Conservation (phyloP, 2,329 filamentous ascomycete genomes). For the Penicillium sp. region DNA sequence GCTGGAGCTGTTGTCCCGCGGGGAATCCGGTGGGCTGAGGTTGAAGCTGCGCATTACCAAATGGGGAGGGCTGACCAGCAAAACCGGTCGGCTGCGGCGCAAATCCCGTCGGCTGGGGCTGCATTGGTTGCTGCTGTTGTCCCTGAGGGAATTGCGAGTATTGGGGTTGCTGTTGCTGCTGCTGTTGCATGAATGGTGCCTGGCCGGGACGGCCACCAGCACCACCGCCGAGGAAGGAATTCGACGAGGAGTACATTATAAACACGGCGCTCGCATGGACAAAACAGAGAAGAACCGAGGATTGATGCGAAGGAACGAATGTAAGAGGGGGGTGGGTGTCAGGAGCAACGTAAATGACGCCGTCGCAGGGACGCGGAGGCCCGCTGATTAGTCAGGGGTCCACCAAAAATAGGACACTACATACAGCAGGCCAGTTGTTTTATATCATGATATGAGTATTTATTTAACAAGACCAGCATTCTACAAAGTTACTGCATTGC, state of each 20-base stretch:
- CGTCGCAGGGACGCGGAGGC: conserved; percentile 33
- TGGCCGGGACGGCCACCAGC: conserved; percentile 74
- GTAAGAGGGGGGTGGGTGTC: conserved; percentile 27
- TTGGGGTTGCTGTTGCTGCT: conserved; percentile 41
- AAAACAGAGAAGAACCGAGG: conserved; percentile 23
- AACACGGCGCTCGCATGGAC: conserved; percentile 31
- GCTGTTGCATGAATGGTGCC: conserved; percentile 60
- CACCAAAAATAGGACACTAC: conserved; percentile 1
- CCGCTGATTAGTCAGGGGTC: conserved; percentile 24
- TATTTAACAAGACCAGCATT: too few relatives aligned
- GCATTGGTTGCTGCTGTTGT: conserved; percentile 58
- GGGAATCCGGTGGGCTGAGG: conserved; percentile 72
- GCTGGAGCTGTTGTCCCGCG: conserved; percentile 47
- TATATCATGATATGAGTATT: too few relatives aligned
- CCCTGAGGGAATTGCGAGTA: conserved; percentile 44
- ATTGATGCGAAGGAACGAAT: conserved; percentile 30
- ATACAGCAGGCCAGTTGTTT: too few relatives aligned
- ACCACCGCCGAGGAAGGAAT: conserved; percentile 79
- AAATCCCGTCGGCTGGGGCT: conserved; percentile 54
- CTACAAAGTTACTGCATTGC: neutral
- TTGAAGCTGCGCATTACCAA: conserved; percentile 60
- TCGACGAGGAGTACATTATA: conserved; percentile 87
- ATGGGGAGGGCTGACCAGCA: conserved; percentile 58
- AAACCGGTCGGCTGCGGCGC: conserved; percentile 61
- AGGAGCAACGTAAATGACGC: conserved; percentile 37